Evolutionary conservation across 768 basidiomycete genomes (phyloP).

Genomic region (Phaffia tasmanica): DNA sequence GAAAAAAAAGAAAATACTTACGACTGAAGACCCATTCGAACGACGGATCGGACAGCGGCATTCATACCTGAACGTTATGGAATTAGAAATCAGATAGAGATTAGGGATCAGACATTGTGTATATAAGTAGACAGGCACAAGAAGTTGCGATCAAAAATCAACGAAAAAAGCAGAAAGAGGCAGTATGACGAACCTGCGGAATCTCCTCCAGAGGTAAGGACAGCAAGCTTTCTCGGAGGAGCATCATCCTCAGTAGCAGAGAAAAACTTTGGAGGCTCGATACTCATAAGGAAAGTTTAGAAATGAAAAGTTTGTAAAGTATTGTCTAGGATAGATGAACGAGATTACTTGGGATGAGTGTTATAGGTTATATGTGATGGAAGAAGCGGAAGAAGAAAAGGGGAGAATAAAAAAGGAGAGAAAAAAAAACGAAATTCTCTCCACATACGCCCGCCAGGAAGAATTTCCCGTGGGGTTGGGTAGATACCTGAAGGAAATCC

Average conservation of each 20-base stretch:
- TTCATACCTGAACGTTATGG: constrained; percentile 49
- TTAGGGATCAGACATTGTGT: neutral
- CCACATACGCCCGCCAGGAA: too few species aligned
- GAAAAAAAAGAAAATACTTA: constrained; percentile 39
- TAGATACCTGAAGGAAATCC: too few species aligned
- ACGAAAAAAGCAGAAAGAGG: constrained; percentile 28
- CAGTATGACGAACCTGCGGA: constrained; percentile 59
- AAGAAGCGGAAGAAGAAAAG: neutral
- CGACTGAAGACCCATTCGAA: constrained; percentile 85
- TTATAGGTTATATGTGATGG: neutral
- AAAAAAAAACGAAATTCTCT: too few species aligned
- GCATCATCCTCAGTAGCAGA: constrained; percentile 11
- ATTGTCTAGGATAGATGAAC: neutral
- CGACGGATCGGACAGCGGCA: constrained; percentile 83
- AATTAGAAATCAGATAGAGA: neutral
- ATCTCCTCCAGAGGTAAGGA: constrained; percentile 92
- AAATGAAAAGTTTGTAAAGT: neutral
- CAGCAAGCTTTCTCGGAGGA: constrained; percentile 43
- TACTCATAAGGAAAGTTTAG: neutral
- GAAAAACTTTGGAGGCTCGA: constrained; percentile 16
- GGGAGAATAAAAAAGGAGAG: neutral
- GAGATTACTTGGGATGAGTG: neutral
- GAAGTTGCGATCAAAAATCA: neutral
- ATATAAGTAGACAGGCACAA: neutral
- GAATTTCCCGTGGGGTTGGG: too few species aligned